Percentiles rank a stretch among this genome's conserved stretches.
phyloP scores from a whole-genome alignment of 495 filamentous ascomycete genomes.

The Oleoguttula mirabilis region DNA sequence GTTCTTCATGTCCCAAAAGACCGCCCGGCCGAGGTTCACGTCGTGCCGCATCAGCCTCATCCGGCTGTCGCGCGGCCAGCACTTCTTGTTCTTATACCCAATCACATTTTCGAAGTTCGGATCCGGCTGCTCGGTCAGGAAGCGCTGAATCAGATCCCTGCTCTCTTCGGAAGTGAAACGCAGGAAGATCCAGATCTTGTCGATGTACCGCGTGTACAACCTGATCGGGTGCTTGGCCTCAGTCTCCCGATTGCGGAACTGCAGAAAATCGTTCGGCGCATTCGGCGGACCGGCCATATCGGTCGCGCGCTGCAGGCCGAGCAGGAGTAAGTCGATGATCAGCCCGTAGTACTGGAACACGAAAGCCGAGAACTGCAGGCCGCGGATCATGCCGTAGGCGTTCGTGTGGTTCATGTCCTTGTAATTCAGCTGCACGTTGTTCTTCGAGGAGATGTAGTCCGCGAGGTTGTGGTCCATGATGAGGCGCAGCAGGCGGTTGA shows the following conservation, averaged over 20 bases:
- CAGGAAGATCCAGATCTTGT: constrained; percentile 97
- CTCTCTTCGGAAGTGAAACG: constrained; percentile 90
- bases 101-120: constrained; percentile 99
- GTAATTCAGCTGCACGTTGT: constrained; percentile 97
- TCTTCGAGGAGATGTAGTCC: constrained; percentile 98
- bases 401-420: constrained; percentile 99
- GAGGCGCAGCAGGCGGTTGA: constrained; percentile 82
- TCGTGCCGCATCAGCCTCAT: constrained; percentile 99
- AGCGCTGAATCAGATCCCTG: constrained; percentile 90
- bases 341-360: constrained; percentile 99
- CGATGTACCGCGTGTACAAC: constrained; percentile 93
- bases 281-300: constrained; percentile 97
- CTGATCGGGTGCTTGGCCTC: constrained; percentile 91
- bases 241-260: constrained; percentile 83
- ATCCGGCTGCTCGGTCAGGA: constrained; percentile 95
- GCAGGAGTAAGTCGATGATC: constrained; percentile 84
- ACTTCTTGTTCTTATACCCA: constrained; percentile 98
- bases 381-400: constrained; percentile 95
- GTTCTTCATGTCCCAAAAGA: constrained; percentile 99
- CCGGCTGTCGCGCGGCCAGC: constrained; percentile 93
- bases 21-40: constrained; percentile 93
- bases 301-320: constrained; percentile 86
- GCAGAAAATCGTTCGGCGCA: constrained; percentile 94
- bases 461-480: constrained; percentile 99
- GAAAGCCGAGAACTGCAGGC: constrained; percentile 94